Percentiles rank a stretch among this genome's conserved stretches.
Evolutionary conservation across 345 rosid species (phyloP).

Genomic region (Psidium friedrichsthalianum): DNA sequence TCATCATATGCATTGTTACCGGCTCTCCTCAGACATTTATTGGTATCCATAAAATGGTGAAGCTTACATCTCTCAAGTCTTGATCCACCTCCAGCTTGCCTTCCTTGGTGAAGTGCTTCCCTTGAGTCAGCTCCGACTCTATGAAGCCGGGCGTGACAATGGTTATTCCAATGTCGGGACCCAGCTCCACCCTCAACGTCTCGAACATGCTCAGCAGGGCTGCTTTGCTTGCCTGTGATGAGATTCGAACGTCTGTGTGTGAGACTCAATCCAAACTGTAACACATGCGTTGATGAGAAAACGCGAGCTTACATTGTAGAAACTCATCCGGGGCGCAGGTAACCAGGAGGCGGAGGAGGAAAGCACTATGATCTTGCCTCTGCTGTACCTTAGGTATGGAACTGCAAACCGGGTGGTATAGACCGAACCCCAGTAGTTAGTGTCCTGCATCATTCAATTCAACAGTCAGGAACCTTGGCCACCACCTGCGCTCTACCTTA

Average conservation of each 20-base stretch:
- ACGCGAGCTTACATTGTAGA: constrained; percentile 21
- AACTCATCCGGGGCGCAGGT: constrained; percentile 7
- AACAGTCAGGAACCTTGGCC: not conserved
- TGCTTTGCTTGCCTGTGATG: constrained; percentile 26
- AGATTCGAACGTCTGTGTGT: not conserved
- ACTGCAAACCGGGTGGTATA: constrained; percentile 30
- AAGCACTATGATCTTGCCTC: constrained; percentile 32
- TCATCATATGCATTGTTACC: not conserved
- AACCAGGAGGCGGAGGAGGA: constrained; percentile 14
- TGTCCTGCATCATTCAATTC: constrained; percentile 11
- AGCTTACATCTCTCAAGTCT: constrained; percentile 35
- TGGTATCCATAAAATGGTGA: not conserved
- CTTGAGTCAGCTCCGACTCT: constrained; percentile 17
- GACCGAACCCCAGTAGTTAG: constrained; percentile 42
- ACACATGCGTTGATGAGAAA: not conserved
- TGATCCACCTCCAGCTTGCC: constrained; percentile 24
- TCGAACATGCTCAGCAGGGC: constrained; percentile 26
- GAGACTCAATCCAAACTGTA: not conserved
- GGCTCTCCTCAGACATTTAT: not conserved
- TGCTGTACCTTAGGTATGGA: constrained; percentile 30
- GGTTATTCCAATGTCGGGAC: constrained; percentile 29
- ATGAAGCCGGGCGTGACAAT: constrained; percentile 30
- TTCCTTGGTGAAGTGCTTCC: constrained; percentile 19
- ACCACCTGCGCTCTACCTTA: not conserved
- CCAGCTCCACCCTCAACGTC: constrained; percentile 32